Evolutionary conservation across 2,329 filamentous ascomycete species (phyloP).

Genomic region (Hypocrella siamensis): DNA sequence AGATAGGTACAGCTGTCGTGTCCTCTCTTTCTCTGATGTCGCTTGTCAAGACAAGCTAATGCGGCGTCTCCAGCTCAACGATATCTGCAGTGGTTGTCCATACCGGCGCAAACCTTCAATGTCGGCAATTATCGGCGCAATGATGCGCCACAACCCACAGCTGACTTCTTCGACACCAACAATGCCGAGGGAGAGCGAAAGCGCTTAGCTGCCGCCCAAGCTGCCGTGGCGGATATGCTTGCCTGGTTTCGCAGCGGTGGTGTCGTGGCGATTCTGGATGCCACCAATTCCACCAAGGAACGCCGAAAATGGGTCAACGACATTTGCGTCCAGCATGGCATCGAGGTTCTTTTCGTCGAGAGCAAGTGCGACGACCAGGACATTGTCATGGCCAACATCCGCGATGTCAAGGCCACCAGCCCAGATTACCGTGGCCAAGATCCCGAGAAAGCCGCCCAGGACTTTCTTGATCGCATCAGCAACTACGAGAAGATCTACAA

Average conservation of each 20-base stretch:
- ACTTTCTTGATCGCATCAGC: slow-evolving; percentile 86
- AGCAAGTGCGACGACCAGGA: slow-evolving; percentile 94
- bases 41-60: slow-evolving; percentile 2
- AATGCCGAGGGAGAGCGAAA: slow-evolving; percentile 85
- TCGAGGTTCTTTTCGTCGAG: slow-evolving; percentile 92
- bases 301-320: slow-evolving; percentile 86
- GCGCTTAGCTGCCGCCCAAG: slow-evolving; percentile 76
- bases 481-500: slow-evolving; percentile 98
- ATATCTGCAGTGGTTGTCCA: slow-evolving; percentile 93
- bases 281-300: slow-evolving; percentile 87
- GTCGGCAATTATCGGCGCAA: slow-evolving; percentile 89
- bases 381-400: slow-evolving; percentile 94
- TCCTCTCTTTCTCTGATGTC: too few relatives aligned
- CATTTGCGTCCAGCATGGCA: slow-evolving; percentile 54
- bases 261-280: slow-evolving; percentile 85
- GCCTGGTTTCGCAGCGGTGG: slow-evolving; percentile 75
- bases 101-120: slow-evolving; percentile 89
- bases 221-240: slow-evolving; percentile 85
- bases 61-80: slow-evolving; percentile 49
- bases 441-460: slow-evolving; percentile 74
- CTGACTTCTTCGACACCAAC: slow-evolving; percentile 86
- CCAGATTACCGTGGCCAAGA: slow-evolving; percentile 92
- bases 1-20: slow-evolving; percentile 58
- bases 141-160: slow-evolving; percentile 76
- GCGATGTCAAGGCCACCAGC: slow-evolving; percentile 91